Percentiles rank a stretch among this genome's conserved stretches.
Evolutionary conservation across 106 monocot genomes (phyloP).

Genomic region (Ottelia alismoides): DNA sequence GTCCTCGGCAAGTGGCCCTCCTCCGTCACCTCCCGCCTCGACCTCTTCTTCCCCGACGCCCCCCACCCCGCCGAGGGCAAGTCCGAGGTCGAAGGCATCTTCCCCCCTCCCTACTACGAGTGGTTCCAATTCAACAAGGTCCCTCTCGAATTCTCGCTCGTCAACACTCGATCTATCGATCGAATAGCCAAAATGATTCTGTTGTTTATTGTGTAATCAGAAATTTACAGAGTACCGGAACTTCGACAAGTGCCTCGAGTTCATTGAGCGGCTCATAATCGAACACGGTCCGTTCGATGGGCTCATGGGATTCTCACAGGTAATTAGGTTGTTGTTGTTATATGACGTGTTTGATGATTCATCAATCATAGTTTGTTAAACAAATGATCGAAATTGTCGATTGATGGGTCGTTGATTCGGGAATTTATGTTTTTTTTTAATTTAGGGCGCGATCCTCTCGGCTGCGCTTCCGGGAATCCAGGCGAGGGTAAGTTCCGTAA

Average conservation of each 20-base stretch:
- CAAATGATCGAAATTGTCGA: neutral
- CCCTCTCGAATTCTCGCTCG: neutral
- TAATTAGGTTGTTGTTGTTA: too few species aligned
- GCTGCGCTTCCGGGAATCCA: slow-evolving; percentile 68
- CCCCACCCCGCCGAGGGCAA: slow-evolving; percentile 68
- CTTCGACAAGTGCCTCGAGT: slow-evolving; percentile 60
- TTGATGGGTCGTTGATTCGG: neutral
- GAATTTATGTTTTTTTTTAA: neutral
- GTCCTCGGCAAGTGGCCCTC: slow-evolving; percentile 80
- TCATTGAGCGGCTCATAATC: slow-evolving; percentile 81
- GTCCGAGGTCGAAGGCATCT: slow-evolving; percentile 88
- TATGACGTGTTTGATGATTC: too few species aligned
- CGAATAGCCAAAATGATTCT: neutral
- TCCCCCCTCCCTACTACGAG: slow-evolving; percentile 83
- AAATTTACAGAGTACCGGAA: slow-evolving; percentile 50
- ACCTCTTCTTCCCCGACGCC: slow-evolving; percentile 80
- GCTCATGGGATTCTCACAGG: slow-evolving; percentile 98
- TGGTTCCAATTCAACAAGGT: slow-evolving; percentile 91
- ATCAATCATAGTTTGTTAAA: neutral
- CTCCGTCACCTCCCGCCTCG: slow-evolving; percentile 55
- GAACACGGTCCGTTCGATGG: slow-evolving; percentile 89
- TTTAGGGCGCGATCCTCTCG: slow-evolving; percentile 80
- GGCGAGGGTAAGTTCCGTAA: slow-evolving; percentile 70
- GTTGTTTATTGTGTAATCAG: slow-evolving; percentile 10
- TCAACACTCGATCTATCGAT: neutral